Evolutionary conservation across 306 rosid genomes (phyloP).

Genomic region (Delonix regia): DNA sequence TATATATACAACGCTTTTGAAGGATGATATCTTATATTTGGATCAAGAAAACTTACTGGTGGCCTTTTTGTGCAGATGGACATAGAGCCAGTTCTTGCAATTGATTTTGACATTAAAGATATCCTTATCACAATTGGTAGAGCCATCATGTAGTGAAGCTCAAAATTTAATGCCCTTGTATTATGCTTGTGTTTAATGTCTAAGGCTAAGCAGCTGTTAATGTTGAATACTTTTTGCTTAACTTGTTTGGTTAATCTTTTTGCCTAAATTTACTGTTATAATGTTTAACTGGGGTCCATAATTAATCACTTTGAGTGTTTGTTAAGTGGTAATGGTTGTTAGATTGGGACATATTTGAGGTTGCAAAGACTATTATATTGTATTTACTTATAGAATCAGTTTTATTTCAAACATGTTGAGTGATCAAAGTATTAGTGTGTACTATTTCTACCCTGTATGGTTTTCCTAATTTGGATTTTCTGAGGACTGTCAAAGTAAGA

Average conservation of each 20-base stretch:
- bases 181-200: conserved; percentile 6
- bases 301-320: background rate
- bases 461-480: background rate
- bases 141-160: conserved; percentile 22
- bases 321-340: background rate
- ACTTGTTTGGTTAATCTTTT: background rate
- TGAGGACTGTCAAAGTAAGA: background rate
- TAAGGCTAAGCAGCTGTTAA: background rate
- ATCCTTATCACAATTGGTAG: conserved; percentile 60
- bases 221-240: background rate
- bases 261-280: background rate
- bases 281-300: background rate
- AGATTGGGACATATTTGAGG: background rate
- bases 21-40: background rate
- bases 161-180: conserved; percentile 15
- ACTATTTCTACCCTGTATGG: background rate
- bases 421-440: background rate
- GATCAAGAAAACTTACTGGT: conserved; percentile 27
- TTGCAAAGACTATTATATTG: background rate
- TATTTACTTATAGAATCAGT: background rate
- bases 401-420: conserved; percentile 2
- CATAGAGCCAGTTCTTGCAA: conserved; percentile 78
- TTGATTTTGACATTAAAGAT: conserved; percentile 89
- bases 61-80: conserved; percentile 66
- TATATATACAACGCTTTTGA: background rate